phyloP scores from a whole-genome alignment of 164 flowering plant genomes.

The Umbellularia californica region DNA sequence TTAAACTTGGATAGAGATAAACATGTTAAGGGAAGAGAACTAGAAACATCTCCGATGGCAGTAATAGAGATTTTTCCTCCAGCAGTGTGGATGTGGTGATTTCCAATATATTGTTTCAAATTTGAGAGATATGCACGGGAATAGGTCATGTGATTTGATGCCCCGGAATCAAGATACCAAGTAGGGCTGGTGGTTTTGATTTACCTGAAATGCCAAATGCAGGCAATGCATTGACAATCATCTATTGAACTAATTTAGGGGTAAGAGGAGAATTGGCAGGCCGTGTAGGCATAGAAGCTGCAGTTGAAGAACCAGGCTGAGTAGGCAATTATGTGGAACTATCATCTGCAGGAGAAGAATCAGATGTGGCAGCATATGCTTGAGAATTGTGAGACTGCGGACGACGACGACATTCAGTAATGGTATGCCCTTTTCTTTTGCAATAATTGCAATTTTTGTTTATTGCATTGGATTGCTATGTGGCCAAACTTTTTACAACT shows the following conservation, averaged over 20 bases:
- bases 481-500: neutral
- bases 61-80: neutral
- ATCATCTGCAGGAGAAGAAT: neutral
- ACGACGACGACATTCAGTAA: no score
- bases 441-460: constrained; percentile 1
- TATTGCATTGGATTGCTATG: neutral
- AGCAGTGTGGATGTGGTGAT: neutral
- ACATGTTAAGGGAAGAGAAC: neutral
- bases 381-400: no score
- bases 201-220: neutral
- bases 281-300: neutral
- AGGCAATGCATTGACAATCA: neutral
- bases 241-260: no score
- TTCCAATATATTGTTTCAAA: no score
- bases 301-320: neutral
- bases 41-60: neutral
- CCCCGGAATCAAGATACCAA: neutral
- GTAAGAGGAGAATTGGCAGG: neutral
- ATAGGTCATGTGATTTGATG: no score
- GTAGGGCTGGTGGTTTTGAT: neutral
- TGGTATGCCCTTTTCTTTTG: neutral
- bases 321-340: neutral
- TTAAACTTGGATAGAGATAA: neutral
- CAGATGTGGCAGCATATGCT: no score
- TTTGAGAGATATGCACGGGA: no score